Evolutionary conservation across 768 basidiomycete species (phyloP).

Genomic region (Termitomyces heimii): DNA sequence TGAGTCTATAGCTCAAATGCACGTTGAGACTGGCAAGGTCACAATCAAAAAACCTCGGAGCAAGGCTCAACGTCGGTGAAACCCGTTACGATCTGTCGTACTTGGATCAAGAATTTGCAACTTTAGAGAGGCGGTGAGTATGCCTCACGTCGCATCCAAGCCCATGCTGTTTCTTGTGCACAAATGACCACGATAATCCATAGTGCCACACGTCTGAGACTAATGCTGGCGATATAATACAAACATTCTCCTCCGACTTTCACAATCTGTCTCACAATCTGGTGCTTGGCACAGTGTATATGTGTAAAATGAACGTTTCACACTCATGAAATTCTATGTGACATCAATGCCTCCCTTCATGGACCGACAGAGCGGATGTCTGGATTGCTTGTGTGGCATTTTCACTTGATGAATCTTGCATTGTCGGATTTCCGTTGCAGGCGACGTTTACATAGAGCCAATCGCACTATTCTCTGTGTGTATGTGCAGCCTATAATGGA

Average conservation of each 20-base stretch:
- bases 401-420: not conserved
- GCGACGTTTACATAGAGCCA: not conserved
- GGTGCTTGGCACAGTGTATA: not conserved
- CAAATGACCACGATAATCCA: not conserved
- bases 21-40: not conserved
- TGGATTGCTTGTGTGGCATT: not conserved
- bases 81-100: not conserved
- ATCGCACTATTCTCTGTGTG: not conserved
- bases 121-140: not conserved
- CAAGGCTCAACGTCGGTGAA: no score
- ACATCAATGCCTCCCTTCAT: not conserved
- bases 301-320: not conserved
- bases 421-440: not conserved
- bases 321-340: not conserved
- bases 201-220: not conserved
- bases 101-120: not conserved
- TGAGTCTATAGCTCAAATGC: not conserved
- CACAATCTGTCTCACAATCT: no score
- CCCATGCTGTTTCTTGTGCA: not conserved
- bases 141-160: not conserved
- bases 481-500: not conserved
- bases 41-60: not conserved
- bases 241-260: not conserved
- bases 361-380: not conserved
- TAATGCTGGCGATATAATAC: not conserved